Evolutionary conservation across 306 rosid species (phyloP).

Genomic region (Prunus padus): DNA sequence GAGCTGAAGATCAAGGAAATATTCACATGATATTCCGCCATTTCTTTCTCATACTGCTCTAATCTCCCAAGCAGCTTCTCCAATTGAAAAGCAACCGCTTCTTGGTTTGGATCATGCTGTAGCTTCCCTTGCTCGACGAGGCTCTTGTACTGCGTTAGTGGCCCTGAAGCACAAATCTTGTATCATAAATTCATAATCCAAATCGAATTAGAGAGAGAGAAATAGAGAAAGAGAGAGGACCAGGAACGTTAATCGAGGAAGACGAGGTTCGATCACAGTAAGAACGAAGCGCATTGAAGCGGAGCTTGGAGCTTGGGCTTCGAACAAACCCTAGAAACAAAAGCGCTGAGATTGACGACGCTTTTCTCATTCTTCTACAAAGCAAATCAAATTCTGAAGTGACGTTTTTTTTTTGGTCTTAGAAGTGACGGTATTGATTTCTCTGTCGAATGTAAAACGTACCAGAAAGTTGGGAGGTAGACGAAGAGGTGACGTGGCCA

Average conservation of each 20-base stretch:
- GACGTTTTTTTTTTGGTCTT: too few species aligned
- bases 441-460: background rate
- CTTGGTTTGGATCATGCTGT: slow-evolving; percentile 78
- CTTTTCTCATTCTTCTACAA: slow-evolving; percentile 37
- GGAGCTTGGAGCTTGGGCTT: slow-evolving; percentile 17
- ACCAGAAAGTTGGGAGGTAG: background rate
- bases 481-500: slow-evolving; percentile 41
- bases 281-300: slow-evolving; percentile 44
- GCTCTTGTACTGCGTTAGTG: slow-evolving; percentile 53
- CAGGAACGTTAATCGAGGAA: slow-evolving; percentile 40
- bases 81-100: slow-evolving; percentile 65
- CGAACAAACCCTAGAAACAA: slow-evolving; percentile 31
- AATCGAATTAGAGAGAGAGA: background rate
- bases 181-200: background rate
- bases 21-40: slow-evolving; percentile 83
- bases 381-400: background rate
- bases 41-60: slow-evolving; percentile 80
- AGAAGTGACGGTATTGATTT: background rate
- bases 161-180: slow-evolving; percentile 47
- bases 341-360: slow-evolving; percentile 33
- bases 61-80: slow-evolving; percentile 77
- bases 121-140: slow-evolving; percentile 81
- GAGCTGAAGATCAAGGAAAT: slow-evolving; percentile 5
- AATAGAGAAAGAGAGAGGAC: slow-evolving; percentile 19
- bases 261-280: slow-evolving; percentile 32